phyloP scores from a whole-genome alignment of 2,329 filamentous ascomycete species.

The Ascochyta koolunga region DNA sequence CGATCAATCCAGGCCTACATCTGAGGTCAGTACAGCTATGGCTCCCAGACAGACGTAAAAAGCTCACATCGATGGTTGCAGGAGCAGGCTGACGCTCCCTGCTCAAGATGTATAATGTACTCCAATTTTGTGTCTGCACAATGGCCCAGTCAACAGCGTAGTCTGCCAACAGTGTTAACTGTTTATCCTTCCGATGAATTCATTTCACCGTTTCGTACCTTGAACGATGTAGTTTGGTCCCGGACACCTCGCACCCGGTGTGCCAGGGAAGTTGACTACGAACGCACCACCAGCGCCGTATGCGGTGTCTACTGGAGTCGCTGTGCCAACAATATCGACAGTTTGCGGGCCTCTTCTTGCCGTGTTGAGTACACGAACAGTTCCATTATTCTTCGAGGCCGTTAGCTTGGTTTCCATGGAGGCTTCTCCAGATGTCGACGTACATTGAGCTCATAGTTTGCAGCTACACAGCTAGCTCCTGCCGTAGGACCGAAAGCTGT shows the following conservation, averaged over 20 bases:
- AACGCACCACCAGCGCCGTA: slow-evolving; percentile 34
- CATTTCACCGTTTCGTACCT: slow-evolving; percentile 13
- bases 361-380: slow-evolving; percentile 32
- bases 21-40: neutral
- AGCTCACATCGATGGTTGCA: slow-evolving; percentile 29
- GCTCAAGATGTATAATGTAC: slow-evolving; percentile 36
- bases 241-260: slow-evolving; percentile 21
- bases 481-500: slow-evolving; percentile 36
- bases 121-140: slow-evolving; percentile 39
- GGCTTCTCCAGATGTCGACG: neutral
- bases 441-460: slow-evolving; percentile 34
- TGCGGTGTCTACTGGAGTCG: slow-evolving; percentile 25
- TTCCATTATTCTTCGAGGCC: slow-evolving; percentile 24
- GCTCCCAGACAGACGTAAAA: no score
- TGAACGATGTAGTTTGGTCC: slow-evolving; percentile 43
- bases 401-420: neutral
- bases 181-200: no score
- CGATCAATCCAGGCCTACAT: slow-evolving; percentile 24
- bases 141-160: slow-evolving; percentile 35
- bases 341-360: slow-evolving; percentile 23
- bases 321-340: slow-evolving; percentile 29
- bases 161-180: slow-evolving; percentile 20
- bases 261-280: slow-evolving; percentile 32
- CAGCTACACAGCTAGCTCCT: slow-evolving; percentile 32
- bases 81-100: slow-evolving; percentile 28